Base-by-base conservation (phyloP, 1,284 basidiomycete genomes). In the Earliella scabrosa region DNA sequence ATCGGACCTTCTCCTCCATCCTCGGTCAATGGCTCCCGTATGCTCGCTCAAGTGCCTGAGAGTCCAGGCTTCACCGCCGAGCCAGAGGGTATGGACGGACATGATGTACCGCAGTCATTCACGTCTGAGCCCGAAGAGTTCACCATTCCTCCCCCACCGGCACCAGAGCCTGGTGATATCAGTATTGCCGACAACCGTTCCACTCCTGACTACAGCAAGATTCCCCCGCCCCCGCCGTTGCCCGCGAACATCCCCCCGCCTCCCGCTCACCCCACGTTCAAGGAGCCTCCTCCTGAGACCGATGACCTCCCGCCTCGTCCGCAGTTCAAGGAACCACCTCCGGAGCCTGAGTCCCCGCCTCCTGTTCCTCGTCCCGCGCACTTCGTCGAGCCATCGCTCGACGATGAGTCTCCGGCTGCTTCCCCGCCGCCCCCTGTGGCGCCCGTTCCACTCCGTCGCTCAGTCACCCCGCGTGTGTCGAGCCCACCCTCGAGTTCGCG, bases 251-350 rank as follows among this genome's bases (percentile, higher is more conserved):
- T 67, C 18, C 63, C 68, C 18, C 63, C 70, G 18, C 59, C 73
- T 11, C 69, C 73, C 23, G 67, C 73, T 8, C 64, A 69, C 45
- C 59, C 68, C 16, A 49, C 65, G 16, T 77, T 78, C 60, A 76
- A 66, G 54, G 76, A 76, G 40, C 75, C 77, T 8, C 71, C 74
- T 26, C 73, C 74, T 16, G 75, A 77, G 52, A 54, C 64, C 11
- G 73, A 76, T 27, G 77, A 80, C 58, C 58, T 72, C 29, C 75
- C 78, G 36, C 73, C 73, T 43, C 75, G 82, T 32, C 83, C 83
- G 2, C 59, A 66, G 1, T 85, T 86, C 71, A 83, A 80, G 68
- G 81, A 83, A 48, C 74, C 74, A 23, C 71, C 72, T 14, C 74
- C 76, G 7, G 71, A 73, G 50, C 65, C 68, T 13, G 67, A 65